A percentile compares a stretch with the other conserved stretches of the same genome.
These are phyloP conservation scores for Termitomyces sp. DNA, from an alignment of 768 basidiomycete species.

Conservation along the genomic window DNA sequence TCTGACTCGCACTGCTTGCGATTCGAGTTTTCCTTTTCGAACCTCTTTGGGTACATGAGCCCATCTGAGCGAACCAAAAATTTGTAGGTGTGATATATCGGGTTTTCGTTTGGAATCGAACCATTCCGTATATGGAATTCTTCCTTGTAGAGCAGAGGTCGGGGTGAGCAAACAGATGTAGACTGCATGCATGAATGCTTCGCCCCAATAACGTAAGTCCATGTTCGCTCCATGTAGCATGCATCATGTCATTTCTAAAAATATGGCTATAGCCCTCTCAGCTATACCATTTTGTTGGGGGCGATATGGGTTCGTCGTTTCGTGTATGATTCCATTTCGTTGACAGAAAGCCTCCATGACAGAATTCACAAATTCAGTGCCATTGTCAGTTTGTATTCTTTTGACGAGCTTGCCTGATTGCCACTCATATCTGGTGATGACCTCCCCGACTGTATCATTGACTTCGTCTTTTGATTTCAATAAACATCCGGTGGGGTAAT, in stretches of 20 bases:
- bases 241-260: too few relatives aligned
- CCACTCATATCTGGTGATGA: too few relatives aligned
- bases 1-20: too few relatives aligned
- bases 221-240: neutral
- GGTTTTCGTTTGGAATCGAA: neutral
- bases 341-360: neutral
- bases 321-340: neutral
- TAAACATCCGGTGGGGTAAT: too few relatives aligned
- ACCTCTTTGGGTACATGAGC: too few relatives aligned
- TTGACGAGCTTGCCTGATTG: neutral
- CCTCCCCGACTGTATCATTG: too few relatives aligned
- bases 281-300: too few relatives aligned
- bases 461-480: too few relatives aligned
- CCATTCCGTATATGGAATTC: neutral
- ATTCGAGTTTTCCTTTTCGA: too few relatives aligned
- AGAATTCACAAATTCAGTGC: neutral
- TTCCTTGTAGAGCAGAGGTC: neutral
- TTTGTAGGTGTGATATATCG: too few relatives aligned
- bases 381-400: neutral
- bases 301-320: neutral
- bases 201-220: neutral
- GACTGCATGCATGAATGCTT: neutral
- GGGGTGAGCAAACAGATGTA: neutral
- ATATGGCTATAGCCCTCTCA: too few relatives aligned
- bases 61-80: too few relatives aligned